Conservation (phyloP, 768 basidiomycete genomes). For the Collybiopsis confluens region DNA sequence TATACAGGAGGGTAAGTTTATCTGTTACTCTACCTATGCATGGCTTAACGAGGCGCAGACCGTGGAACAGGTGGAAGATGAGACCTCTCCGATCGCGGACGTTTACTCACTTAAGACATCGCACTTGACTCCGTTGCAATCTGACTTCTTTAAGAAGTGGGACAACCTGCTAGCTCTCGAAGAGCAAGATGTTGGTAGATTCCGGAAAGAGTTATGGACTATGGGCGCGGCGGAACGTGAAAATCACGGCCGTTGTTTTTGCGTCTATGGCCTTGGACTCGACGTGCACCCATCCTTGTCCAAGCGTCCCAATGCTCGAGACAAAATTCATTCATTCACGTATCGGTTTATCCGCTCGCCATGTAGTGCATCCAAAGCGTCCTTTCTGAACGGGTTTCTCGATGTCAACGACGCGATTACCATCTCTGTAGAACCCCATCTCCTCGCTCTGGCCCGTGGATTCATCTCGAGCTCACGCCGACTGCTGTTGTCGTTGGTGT, state of each 20-base stretch:
- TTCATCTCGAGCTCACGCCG: slow-evolving; percentile 73
- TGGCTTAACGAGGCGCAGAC: slow-evolving; percentile 40
- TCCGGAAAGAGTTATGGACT: slow-evolving; percentile 92
- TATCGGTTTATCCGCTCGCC: slow-evolving; percentile 61
- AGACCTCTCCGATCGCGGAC: slow-evolving; percentile 51
- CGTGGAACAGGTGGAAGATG: slow-evolving; percentile 60
- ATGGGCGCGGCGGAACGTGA: slow-evolving; percentile 79
- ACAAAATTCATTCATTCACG: slow-evolving; percentile 71
- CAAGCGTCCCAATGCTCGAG: slow-evolving; percentile 3
- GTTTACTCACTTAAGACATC: slow-evolving; percentile 76
- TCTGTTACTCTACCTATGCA: not conserved
- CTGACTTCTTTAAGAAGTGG: slow-evolving; percentile 87
- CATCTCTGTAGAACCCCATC: slow-evolving; percentile 79
- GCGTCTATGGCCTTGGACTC: slow-evolving; percentile 68
- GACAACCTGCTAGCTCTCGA: slow-evolving; percentile 80
- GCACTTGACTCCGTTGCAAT: slow-evolving; percentile 66
- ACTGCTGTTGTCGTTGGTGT: slow-evolving; percentile 70
- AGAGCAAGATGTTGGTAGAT: slow-evolving; percentile 80
- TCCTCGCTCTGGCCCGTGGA: slow-evolving; percentile 82
- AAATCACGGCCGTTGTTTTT: slow-evolving; percentile 79
- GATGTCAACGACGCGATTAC: slow-evolving; percentile 77
- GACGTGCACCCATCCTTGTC: not conserved
- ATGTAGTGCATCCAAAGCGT: slow-evolving; percentile 19
- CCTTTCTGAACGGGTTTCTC: slow-evolving; percentile 77
- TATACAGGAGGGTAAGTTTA: slow-evolving; percentile 75